Base-by-base conservation (phyloP, 1,284 basidiomycete genomes). In the Wallemia ichthyophaga region DNA sequence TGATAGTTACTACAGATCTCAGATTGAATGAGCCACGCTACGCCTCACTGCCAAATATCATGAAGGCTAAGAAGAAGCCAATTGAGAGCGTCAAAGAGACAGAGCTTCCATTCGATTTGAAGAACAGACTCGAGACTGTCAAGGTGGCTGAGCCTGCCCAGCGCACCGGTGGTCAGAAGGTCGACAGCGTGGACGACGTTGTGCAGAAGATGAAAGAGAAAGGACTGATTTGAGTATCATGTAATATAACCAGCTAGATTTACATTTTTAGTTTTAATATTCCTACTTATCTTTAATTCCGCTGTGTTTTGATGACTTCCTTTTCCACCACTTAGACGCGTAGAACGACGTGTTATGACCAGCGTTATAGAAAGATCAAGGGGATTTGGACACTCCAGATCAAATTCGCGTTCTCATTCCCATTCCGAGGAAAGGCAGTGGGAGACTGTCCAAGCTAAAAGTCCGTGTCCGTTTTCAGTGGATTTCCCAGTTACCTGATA, bases 11-110 rank as follows among this genome's bases (percentile, higher is more conserved):
- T 0, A 96, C 92, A 27, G 92, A 98, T 72, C 70, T 98, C 58
- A 77, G 91, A 82, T 85, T 69, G 69, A 60, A 69, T 85, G 88
- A 92, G 69, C 89, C 89, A 13, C 81, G 89, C 64, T 95, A 92
- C 68, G 88, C 89, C 0, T 88, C 88, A 25, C 71, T 94, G 62
- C 89, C 88, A 19, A 92, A 88, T 67, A 92, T 92, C 70, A 94
- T 92, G 86, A 92, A 92, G 73, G 92, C 92, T 25, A 98, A 96
- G 78, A 99, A 96, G 78, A 99, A 99, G 74, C 83, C 85, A 25
- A 73, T 96, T 58, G 82, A 91, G 72, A 91, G 86, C 67, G 66
- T 89, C 62, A 79, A 79, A 28, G 75, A 86, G 9, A 74, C 76
- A 57, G 87, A 92, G 65, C 80, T 96, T 17, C 81, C 81, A n/a